Evolutionary conservation across 768 basidiomycete species (phyloP), one percentile per base, ranked within the genome.

Genomic region (Mrakia blollopis): DNA sequence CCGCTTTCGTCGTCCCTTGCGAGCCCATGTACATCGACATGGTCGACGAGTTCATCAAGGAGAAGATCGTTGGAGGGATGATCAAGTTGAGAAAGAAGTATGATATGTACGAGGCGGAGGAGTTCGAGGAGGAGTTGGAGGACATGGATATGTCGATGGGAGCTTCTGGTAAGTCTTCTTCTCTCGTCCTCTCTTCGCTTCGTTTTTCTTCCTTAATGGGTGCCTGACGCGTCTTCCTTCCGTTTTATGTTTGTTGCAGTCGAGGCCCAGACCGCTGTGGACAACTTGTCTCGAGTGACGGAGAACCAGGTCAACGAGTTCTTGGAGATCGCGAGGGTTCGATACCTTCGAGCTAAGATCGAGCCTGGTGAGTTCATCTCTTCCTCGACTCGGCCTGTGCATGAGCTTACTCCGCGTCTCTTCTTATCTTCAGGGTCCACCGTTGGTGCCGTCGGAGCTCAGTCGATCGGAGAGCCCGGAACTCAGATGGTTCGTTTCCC

Each of bases 391-490:
- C 18, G 44, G 2, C 21, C 18, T 50, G 16, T 14, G 11, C 47
- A 0, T 35, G 35, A 50, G 18, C 23, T 69, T 75, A 68, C 76
- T 28, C 44, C 44, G 44, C 10, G 21, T 57, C 52, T 50, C 78
- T 25, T 8, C 37, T 50, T 18, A 30, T 23, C 50, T 10, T 13
- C 74, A 93, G 94, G 95, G 14, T 98, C 96, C 0, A 98, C 97
- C 28, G 97, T 99, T 28, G 97, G 97, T 39, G 97, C 97, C 41
- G 94, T 99, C 60, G 97, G 96, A 6, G 97, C 97, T 8, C 97
- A 99, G 82, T 98, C 97, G 1, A 98, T 99, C 79, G 97, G 97
- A 81, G 97, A 99, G 84, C 97, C 97, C 0, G 97, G 96, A 60
- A 99, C 97, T 0, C 97, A 99, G 83, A 99, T 99, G 97, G 71